phyloP scores from a whole-genome alignment of 2,329 filamentous ascomycete species.

The Talaromyces sp. region DNA sequence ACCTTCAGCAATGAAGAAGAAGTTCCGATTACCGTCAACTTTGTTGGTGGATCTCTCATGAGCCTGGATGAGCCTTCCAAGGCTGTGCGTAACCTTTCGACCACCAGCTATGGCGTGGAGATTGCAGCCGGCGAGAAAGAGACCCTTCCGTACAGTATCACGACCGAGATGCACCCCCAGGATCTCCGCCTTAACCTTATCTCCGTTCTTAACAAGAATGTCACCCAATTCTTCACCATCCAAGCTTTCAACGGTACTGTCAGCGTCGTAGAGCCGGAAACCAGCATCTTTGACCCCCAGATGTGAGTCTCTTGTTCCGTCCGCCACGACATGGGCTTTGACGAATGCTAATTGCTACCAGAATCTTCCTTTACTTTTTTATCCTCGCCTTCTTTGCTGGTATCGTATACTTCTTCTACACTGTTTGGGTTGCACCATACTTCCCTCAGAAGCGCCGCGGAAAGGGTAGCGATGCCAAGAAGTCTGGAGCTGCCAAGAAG shows the following conservation, averaged over 20 bases:
- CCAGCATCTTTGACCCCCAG: constrained; percentile 89
- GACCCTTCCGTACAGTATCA: constrained; percentile 75
- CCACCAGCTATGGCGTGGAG: constrained; percentile 65
- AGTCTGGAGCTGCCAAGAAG: constrained; percentile 61
- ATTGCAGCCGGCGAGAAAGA: constrained; percentile 72
- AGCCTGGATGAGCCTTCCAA: constrained; percentile 52
- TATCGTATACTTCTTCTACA: constrained; percentile 93
- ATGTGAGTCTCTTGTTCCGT: constrained; percentile 59
- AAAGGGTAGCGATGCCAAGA: constrained; percentile 60
- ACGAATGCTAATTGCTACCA: constrained; percentile 33
- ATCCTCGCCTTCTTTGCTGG: constrained; percentile 72
- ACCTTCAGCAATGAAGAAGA: constrained; percentile 81
- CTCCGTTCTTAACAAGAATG: constrained; percentile 64
- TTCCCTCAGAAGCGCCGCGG: constrained; percentile 75
- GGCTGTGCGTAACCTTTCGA: constrained; percentile 80
- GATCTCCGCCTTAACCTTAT: constrained; percentile 74
- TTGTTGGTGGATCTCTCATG: constrained; percentile 70
- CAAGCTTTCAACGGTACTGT: constrained; percentile 77
- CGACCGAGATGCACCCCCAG: constrained; percentile 87
- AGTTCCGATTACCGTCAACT: constrained; percentile 65
- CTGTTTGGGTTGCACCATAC: constrained; percentile 92
- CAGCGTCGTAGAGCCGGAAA: constrained; percentile 81
- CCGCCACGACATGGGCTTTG: neutral
- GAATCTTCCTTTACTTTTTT: constrained; percentile 96
- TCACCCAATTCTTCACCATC: constrained; percentile 68